Percentiles rank a stretch among this genome's conserved stretches.
These are phyloP conservation scores for Grosmannia serpens DNA, from an alignment of 2,329 filamentous ascomycete genomes.

Conservation along the genomic window DNA sequence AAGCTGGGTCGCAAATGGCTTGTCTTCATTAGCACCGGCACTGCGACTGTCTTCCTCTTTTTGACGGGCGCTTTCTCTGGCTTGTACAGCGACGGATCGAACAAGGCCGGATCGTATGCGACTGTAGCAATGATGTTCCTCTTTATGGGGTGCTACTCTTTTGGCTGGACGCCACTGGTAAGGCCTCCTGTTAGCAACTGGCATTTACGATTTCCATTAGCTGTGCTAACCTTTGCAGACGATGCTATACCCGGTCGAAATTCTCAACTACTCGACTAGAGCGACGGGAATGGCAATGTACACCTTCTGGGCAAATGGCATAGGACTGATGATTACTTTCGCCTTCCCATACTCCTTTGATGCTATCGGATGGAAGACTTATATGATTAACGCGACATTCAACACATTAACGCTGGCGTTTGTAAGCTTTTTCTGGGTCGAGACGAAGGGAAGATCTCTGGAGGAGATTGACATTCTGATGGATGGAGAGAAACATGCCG, in stretches of 20 bases:
- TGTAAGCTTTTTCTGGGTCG: background rate
- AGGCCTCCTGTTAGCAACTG: background rate
- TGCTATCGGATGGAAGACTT: background rate
- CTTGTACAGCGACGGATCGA: background rate
- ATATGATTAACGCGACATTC: background rate
- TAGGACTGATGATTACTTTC: background rate
- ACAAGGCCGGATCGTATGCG: conserved; percentile 5
- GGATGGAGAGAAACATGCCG: background rate
- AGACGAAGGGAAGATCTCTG: background rate
- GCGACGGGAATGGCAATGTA: background rate
- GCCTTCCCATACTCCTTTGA: background rate
- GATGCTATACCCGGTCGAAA: background rate
- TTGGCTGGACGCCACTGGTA: background rate
- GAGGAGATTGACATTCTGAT: background rate
- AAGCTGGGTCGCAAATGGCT: background rate
- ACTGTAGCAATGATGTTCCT: background rate
- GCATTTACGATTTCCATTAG: background rate
- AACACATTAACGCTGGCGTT: background rate
- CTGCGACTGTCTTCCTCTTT: background rate
- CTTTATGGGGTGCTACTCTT: background rate
- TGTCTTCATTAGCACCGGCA: background rate
- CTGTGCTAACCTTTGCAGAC: background rate
- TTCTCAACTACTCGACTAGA: background rate
- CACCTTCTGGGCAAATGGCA: background rate
- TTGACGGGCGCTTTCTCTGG: background rate